A percentile compares a stretch with the other conserved stretches of the same genome.
Evolutionary conservation across 495 filamentous ascomycete genomes (phyloP).

Genomic region (Aspergillus nanangensis): DNA sequence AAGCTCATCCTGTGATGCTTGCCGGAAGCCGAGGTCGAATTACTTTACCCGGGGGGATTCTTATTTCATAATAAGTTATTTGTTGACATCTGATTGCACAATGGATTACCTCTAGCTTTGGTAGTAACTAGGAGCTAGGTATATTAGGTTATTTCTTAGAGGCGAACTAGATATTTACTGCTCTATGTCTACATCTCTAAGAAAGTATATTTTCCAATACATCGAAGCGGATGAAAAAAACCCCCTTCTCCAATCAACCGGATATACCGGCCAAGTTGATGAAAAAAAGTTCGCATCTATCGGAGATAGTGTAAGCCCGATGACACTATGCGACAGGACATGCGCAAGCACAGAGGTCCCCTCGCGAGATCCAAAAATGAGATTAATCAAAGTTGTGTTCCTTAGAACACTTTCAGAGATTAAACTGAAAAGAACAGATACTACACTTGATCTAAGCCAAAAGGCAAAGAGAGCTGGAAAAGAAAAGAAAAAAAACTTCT

Average conservation of each 20-base stretch:
- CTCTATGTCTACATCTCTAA: no score
- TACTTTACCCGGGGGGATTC: no score
- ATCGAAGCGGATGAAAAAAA: no score
- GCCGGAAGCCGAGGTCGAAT: no score
- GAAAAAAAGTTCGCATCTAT: conserved; percentile 64
- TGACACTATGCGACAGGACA: conserved; percentile 70
- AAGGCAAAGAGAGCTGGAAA: conserved; percentile 55
- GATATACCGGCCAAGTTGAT: conserved; percentile 17
- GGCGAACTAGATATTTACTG: no score
- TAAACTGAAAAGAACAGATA: conserved; percentile 99
- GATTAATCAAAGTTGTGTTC: conserved; percentile 78
- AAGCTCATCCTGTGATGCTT: no score
- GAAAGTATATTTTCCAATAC: no score
- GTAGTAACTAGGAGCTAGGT: no score
- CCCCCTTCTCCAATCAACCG: conserved; percentile 45
- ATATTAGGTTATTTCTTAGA: no score
- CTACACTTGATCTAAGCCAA: conserved; percentile 93
- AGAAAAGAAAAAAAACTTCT: conserved; percentile 39
- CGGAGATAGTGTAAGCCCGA: conserved; percentile 84
- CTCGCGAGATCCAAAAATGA: conserved; percentile 63
- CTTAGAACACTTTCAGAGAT: conserved; percentile 67
- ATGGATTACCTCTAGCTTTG: no score
- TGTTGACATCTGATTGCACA: no score
- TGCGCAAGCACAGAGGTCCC: conserved; percentile 80
- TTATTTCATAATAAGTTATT: no score